Evolutionary conservation across 768 basidiomycete species (phyloP), one percentile per base, ranked within the genome.

Genomic region (Tricholoma saponaceum): DNA sequence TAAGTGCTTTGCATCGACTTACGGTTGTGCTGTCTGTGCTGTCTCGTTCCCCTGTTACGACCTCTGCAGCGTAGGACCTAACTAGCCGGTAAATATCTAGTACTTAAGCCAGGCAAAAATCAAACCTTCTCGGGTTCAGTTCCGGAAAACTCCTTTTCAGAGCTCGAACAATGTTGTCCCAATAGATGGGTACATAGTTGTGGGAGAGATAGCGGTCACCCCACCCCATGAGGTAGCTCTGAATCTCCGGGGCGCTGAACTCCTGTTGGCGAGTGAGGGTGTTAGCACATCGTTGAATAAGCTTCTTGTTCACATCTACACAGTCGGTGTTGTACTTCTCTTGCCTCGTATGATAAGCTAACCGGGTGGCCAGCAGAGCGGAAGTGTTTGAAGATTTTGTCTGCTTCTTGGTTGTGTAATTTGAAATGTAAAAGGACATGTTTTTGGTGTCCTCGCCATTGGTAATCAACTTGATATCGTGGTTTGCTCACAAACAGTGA

Each of bases 151-250:
- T 33, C 22, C 26, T 23, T n/a, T 64, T 63, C 13, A 70, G 18
- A 0, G 62, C 60, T 33, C 12, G 33, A 13, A 5, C 2, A 62
- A 33, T 59, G 2, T 28, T 26, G 12, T 69, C 63, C 74, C 72
- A 77, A 43, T 72, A 75, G 0, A 81, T 68, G 0, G 64, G 54
- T 0, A 62, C 63, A 55, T 72, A 81, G 16, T 60, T 32, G 54
- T 80, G 78, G 0, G 76, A 79, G 14, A 62, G 51, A 23, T 65
- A 75, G 0, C 58, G 46, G 51, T 79, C 77, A 0, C 72, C 73
- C 75, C 74, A 78, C 2, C 75, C 76, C 75, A 77, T 78, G 0
- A 80, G 46, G 46, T 77, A 75, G 9, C 64, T 66, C 0, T 78
- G 66, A 0, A 77, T 69, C 57, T 75, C 73, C 0, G 72, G 72